Conservation (phyloP, 495 filamentous ascomycete genomes). For the Annulohypoxylon stygium region DNA sequence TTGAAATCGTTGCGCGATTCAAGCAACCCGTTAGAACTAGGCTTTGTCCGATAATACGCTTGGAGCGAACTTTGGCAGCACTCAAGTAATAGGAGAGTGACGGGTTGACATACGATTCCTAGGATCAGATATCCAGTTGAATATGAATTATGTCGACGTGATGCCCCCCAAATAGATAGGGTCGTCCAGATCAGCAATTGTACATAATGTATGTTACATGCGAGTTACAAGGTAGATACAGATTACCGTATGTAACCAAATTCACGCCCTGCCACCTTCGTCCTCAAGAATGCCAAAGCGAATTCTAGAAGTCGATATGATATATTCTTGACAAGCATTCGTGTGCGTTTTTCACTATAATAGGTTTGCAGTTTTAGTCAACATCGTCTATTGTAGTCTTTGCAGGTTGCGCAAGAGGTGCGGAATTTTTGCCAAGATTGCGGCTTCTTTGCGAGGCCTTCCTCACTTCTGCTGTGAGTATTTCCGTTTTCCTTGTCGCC, state of each 20-base stretch:
- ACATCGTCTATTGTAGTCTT: conserved; percentile 29
- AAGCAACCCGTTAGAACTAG: background rate
- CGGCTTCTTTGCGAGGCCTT: background rate
- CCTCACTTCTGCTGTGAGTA: conserved; percentile 6
- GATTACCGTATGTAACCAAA: conserved; percentile 16
- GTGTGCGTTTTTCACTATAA: background rate
- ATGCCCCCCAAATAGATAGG: conserved; percentile 18
- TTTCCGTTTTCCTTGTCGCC: conserved; percentile 12
- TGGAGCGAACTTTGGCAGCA: conserved; percentile 4
- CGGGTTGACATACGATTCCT: conserved; percentile 41
- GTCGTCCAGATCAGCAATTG: conserved; percentile 23
- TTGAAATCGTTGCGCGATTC: conserved; percentile 50
- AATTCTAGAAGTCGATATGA: background rate
- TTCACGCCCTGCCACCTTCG: conserved; percentile 5
- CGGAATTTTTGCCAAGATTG: background rate
- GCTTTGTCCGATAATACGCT: background rate
- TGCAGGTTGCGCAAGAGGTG: background rate
- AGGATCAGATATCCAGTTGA: conserved; percentile 25
- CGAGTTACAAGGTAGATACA: conserved; percentile 43
- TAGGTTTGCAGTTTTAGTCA: conserved; percentile 19
- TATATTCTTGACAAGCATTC: background rate
- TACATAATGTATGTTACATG: conserved; percentile 48
- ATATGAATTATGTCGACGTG: conserved; percentile 34
- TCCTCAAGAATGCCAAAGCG: background rate
- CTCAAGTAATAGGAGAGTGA: conserved; percentile 14